Base-by-base conservation (phyloP, 495 filamentous ascomycete genomes). In the Glonium stellatum region DNA sequence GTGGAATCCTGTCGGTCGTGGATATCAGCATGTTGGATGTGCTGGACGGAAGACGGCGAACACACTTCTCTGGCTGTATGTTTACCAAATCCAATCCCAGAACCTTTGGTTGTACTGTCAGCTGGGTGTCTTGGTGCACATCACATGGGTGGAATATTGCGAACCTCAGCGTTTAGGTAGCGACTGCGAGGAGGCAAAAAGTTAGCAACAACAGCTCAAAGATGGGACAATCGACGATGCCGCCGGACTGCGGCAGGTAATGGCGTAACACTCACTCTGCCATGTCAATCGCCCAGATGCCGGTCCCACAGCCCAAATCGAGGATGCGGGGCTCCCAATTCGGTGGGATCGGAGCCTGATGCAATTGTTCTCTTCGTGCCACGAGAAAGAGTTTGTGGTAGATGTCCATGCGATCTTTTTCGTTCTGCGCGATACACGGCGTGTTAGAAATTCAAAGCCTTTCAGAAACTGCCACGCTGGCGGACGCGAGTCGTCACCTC, bases 241-340 rank as follows among this genome's bases (percentile, higher is more conserved):
- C 55, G 46, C 21, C 13, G 51, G 54, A 10, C 21, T 54, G 58
- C 34, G 46, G 56, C 51, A 63, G 41, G 42, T 36, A 54, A 54
- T 47, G 53, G 60, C 10, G 48, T 50, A 62, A 47, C 62, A 79
- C 85, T 74, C 75, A 87, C 84, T 87, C 83, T 59, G 88, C 88
- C 73, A 96, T 85, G 63, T 93, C 87, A 66, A 95, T 92, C 21
- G 84, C 80, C 92, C 92, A 96, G 50, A 96, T 92, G 5, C 92
- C 91, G 0, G 92, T 95, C 11, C 92, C 92, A 61, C 86, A 89
- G 25, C 92, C 92, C 50, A 96, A 70, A 70, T 97, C 92, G 22
- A 97, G 74, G 41, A 95, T 70, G 65, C 65, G 65, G 56, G 62
- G 58, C 47, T 52, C 41, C 57, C 19, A 46, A 27, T 54, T 47